A percentile compares a stretch with the other conserved stretches of the same genome.
Evolutionary conservation across 257 asterid species (phyloP).

Genomic region (Solanum dulcamara): DNA sequence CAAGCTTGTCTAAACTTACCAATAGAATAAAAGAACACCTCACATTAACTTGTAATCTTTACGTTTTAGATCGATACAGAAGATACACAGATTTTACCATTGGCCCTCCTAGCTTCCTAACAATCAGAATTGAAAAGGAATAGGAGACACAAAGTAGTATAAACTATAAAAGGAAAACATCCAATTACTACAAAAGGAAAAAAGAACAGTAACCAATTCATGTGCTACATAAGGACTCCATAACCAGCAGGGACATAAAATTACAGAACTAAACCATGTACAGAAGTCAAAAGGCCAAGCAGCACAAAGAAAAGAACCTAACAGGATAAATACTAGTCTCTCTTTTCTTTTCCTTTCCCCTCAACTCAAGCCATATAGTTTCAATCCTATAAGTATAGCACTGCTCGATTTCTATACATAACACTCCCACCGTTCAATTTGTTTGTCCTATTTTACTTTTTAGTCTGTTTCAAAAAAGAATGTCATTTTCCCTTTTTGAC

Average conservation of each 20-base stretch:
- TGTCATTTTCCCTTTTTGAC: neutral
- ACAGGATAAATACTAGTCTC: neutral
- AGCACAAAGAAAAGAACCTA: neutral
- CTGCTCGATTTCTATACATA: neutral
- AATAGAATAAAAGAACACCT: neutral
- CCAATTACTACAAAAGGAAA: neutral
- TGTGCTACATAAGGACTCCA: neutral
- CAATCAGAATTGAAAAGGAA: neutral
- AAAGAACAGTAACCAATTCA: neutral
- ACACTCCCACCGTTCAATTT: neutral
- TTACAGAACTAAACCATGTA: neutral
- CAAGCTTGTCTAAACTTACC: neutral
- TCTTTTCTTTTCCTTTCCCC: neutral
- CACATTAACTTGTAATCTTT: neutral
- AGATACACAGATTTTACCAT: neutral
- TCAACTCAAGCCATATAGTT: neutral
- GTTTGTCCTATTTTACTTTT: neutral
- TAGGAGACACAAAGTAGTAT: neutral
- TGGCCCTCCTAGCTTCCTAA: neutral
- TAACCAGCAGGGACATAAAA: neutral
- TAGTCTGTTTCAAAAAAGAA: too few relatives aligned
- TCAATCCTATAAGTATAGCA: neutral
- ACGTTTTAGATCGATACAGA: neutral
- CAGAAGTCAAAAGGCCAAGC: neutral
- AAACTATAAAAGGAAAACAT: neutral